Conservation (phyloP, 345 rosid species). For the Heritiera littoralis region DNA sequence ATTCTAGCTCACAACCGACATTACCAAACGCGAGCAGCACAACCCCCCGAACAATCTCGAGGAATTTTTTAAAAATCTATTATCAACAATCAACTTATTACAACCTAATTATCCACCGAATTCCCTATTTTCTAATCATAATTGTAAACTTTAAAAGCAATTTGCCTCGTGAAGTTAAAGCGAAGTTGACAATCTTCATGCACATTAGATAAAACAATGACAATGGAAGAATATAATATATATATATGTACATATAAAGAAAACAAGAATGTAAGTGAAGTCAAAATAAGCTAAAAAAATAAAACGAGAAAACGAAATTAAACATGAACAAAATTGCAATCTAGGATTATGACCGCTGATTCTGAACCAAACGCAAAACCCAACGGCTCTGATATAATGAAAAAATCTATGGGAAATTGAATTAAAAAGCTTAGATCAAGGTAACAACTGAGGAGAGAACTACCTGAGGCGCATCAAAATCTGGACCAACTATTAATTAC, state of each 20-base stretch:
- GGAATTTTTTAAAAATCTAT: background rate
- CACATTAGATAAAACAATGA: background rate
- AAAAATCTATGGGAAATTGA: background rate
- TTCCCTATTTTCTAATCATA: background rate
- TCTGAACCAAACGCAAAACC: slow-evolving; percentile 8
- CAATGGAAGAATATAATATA: background rate
- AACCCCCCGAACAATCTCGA: background rate
- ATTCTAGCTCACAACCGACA: background rate
- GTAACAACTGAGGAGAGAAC: background rate
- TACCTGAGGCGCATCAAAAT: slow-evolving; percentile 21
- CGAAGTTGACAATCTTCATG: background rate
- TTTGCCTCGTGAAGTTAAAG: background rate
- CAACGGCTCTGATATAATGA: slow-evolving; percentile 10
- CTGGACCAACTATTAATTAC: background rate
- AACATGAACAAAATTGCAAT: background rate
- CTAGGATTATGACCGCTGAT: background rate
- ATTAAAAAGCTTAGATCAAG: background rate
- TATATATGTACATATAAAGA: background rate
- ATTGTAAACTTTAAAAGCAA: background rate
- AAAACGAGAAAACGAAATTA: slow-evolving; percentile 2
- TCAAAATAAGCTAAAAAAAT: background rate
- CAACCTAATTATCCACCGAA: background rate
- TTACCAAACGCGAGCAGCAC: background rate
- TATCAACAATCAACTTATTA: background rate
- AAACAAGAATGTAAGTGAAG: background rate